These are phyloP conservation scores for Aspergillus brasiliensis DNA, from an alignment of 2,329 filamentous ascomycete genomes.

Conservation along the genomic window DNA sequence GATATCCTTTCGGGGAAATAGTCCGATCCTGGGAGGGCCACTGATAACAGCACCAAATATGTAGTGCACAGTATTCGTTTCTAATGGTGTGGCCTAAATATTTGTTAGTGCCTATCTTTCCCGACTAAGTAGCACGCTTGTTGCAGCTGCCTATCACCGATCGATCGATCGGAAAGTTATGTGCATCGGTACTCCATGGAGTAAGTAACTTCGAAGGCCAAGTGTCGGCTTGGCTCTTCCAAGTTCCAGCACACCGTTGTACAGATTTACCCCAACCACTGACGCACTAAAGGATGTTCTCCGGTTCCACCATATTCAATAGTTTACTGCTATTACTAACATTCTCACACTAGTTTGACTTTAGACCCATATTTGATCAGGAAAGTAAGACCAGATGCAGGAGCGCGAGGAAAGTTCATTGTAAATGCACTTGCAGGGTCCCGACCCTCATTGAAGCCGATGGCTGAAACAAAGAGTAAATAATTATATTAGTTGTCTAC, in stretches of 20 bases:
- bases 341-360: neutral
- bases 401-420: too few species aligned
- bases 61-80: too few species aligned
- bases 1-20: constrained; percentile 14
- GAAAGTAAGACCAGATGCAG: neutral
- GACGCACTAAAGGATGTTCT: neutral
- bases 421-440: too few species aligned
- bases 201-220: constrained; percentile 1
- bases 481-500: too few species aligned
- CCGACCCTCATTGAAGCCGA: too few species aligned
- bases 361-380: neutral
- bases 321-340: constrained; percentile 1
- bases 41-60: neutral
- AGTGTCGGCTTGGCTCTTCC: constrained; percentile 1
- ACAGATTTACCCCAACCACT: neutral
- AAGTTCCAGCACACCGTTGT: constrained; percentile 5
- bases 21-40: constrained; percentile 8
- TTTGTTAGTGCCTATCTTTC: neutral
- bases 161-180: constrained; percentile 16
- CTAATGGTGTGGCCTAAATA: neutral
- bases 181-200: constrained; percentile 2
- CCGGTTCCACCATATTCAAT: constrained; percentile 10
- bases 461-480: too few species aligned
- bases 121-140: neutral
- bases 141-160: constrained; percentile 5